Base-by-base conservation (phyloP, 2,329 filamentous ascomycete genomes). In the Fusarium neocosmosporiellum region DNA sequence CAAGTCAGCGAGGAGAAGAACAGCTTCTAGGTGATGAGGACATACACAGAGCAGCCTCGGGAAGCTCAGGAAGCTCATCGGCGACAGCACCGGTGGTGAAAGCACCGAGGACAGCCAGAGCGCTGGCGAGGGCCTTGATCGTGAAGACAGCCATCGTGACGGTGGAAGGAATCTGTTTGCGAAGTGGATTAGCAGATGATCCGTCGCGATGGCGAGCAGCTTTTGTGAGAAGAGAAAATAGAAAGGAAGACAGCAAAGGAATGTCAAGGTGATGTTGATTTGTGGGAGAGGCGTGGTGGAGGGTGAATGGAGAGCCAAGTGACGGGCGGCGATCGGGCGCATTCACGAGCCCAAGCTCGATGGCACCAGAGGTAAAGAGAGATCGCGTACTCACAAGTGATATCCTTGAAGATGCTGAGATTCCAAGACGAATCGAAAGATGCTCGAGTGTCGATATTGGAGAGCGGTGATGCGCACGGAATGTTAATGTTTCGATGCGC, bases 81-180 rank as follows among this genome's bases (percentile, higher is more conserved):
- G 63, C 72, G 18, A 67, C 33, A 22, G 62, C 71, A 39, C 66
- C 71, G 11, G 71, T 59, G 39, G 70, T 65, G 34, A 80, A 58
- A 61, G 70, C 63, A 50, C 76, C 66, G 33, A 73, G 57, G 27
- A 80, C 48, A 58, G 73, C 74, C 58, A 80, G 63, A 33, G 67
- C 68, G 54, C 65, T 66, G 64, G 71, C 65, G 36, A 80, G 61
- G 37, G 72, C 33, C 61, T 75, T 74, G 75, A 79, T 79, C 70
- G 79, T 81, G 71, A 71, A 62, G 41, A 73, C 64, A 73, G 72
- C 59, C 80, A 82, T 82, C 57, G 63, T 64, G 50, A 75, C 48
- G 65, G 66, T 72, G 27, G 29, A 46, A 58, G 16, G 43, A 58
- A 59, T 69, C 70, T 75, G 34, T 60, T 62, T 46, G 13, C 8